Conservation (phyloP, 495 filamentous ascomycete species). For the Annulohypoxylon bovei region DNA sequence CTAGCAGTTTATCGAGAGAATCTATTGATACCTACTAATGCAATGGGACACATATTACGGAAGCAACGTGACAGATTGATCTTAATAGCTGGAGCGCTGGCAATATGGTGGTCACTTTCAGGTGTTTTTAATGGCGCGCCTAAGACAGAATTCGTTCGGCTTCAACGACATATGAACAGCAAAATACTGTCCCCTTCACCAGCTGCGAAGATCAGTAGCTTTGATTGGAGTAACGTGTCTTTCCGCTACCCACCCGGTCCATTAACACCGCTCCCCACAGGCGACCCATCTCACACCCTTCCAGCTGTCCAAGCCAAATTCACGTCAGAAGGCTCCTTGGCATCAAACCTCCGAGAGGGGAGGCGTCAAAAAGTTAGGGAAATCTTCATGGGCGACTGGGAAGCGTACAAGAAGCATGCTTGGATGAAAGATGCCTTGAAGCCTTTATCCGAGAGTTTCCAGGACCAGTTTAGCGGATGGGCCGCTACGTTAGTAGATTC, state of each 20-base stretch:
- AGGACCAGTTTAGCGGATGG: constrained; percentile 87
- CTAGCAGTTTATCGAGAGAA: too few species aligned
- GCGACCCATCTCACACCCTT: constrained; percentile 55
- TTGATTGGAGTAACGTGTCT: constrained; percentile 68
- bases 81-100: constrained; percentile 20
- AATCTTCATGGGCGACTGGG: constrained; percentile 77
- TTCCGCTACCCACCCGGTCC: constrained; percentile 67
- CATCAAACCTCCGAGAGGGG: constrained; percentile 64
- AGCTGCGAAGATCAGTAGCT: constrained; percentile 36
- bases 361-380: constrained; percentile 70
- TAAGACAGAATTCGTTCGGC: constrained; percentile 36
- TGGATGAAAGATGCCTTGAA: constrained; percentile 83
- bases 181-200: background rate
- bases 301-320: constrained; percentile 70
- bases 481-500: constrained; percentile 89
- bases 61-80: background rate
- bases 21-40: background rate
- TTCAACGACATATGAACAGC: constrained; percentile 49
- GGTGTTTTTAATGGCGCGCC: constrained; percentile 14
- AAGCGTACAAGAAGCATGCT: constrained; percentile 77
- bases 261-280: constrained; percentile 70
- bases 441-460: constrained; percentile 67
- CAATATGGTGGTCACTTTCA: constrained; percentile 37
- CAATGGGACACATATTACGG: background rate
- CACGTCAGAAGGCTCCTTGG: constrained; percentile 61